These are phyloP conservation scores for Anacardium occidentale DNA, from an alignment of 345 rosid species.

Conservation along the genomic window DNA sequence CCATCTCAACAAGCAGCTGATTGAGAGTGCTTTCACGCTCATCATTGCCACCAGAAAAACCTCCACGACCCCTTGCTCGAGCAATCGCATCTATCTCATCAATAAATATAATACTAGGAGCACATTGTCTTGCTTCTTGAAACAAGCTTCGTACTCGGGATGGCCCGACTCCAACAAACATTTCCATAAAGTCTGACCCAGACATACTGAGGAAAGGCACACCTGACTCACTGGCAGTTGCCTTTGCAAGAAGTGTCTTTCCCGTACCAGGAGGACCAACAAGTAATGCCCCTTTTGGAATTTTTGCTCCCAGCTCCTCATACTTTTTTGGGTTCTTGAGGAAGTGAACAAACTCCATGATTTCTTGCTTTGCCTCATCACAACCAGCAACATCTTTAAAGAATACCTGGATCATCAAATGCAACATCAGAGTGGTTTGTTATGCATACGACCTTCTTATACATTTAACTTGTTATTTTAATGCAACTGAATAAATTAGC, in stretches of 20 bases:
- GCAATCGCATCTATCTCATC: constrained; percentile 60
- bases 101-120: constrained; percentile 51
- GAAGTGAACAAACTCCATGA: constrained; percentile 59
- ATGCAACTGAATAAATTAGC: not conserved
- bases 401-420: constrained; percentile 33
- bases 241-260: constrained; percentile 60
- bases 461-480: not conserved
- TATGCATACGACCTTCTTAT: not conserved
- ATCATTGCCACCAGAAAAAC: constrained; percentile 47
- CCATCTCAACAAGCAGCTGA: constrained; percentile 60
- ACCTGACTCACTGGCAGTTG: constrained; percentile 53
- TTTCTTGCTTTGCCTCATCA: constrained; percentile 61
- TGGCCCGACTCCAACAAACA: constrained; percentile 61
- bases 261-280: constrained; percentile 61
- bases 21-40: constrained; percentile 61
- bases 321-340: constrained; percentile 57
- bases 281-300: constrained; percentile 57
- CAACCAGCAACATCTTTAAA: constrained; percentile 62
- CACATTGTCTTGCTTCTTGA: constrained; percentile 52
- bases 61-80: constrained; percentile 53
- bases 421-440: constrained; percentile 14
- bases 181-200: constrained; percentile 57
- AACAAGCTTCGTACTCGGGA: constrained; percentile 55
- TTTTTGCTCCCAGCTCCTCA: constrained; percentile 52
- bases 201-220: constrained; percentile 54